phyloP scores from a whole-genome alignment of 306 rosid species.

The Acacia melanoxylon region DNA sequence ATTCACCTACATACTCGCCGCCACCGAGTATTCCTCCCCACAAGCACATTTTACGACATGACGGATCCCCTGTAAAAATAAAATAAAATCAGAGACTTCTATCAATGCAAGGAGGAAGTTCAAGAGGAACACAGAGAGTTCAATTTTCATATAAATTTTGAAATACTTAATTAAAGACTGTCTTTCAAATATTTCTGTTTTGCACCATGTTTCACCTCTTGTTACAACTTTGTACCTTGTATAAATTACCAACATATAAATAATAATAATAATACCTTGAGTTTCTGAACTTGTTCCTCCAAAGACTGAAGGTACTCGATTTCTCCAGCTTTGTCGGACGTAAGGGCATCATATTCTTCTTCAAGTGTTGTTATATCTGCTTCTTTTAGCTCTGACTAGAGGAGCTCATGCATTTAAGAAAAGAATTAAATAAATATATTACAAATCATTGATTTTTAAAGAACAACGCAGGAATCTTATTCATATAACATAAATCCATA shows the following conservation, averaged over 20 bases:
- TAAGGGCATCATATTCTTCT: constrained; percentile 68
- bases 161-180: constrained; percentile 18
- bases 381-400: constrained; percentile 65
- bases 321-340: constrained; percentile 72
- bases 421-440: constrained; percentile 11
- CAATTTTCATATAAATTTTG: not conserved
- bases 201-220: not conserved
- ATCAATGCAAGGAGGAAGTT: constrained; percentile 24
- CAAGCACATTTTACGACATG: constrained; percentile 76
- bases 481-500: not conserved
- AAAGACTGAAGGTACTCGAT: constrained; percentile 68
- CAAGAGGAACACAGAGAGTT: constrained; percentile 24
- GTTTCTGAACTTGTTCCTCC: constrained; percentile 59
- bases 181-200: constrained; percentile 18
- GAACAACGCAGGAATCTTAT: not conserved
- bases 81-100: constrained; percentile 30
- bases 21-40: constrained; percentile 68
- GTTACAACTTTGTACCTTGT: not conserved
- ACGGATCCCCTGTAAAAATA: constrained; percentile 53
- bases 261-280: constrained; percentile 50
- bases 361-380: constrained; percentile 62
- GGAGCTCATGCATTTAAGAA: constrained; percentile 32
- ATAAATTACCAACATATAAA: constrained; percentile 9
- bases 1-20: constrained; percentile 34
- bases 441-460: constrained; percentile 6